Evolutionary conservation across 805 yeast genomes (phyloP), one percentile per base, ranked within the genome.

Genomic region (Tetrapisispora taiwanensis): DNA sequence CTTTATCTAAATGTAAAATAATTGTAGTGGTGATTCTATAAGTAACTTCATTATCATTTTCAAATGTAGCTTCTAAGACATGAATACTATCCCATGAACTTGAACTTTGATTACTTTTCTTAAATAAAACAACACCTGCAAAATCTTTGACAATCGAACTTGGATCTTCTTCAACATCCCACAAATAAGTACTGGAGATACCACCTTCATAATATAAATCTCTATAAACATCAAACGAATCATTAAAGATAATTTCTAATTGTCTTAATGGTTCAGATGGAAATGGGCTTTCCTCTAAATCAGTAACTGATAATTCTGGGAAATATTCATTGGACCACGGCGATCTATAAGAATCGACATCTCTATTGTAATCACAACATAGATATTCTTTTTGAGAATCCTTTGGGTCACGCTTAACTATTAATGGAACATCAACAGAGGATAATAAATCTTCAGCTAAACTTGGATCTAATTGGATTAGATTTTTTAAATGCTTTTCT

Each of bases 151-250:
- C 32, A 27, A 28, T 26, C 14, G 59, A 59, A 27, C 63, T 65
- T 27, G 59, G 56, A 20, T 66, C 68, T 19, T 74, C 81, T 13
- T 76, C 86, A 30, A 78, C 80, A 54, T 89, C 96, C 98, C 98
- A 90, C 42, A 92, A 69, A 60, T 92, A 90, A 15, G 84, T 95
- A 45, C 89, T 79, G 1, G 92, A 81, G 33, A 84, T 71, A 19
- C 97, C 98, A 33, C 97, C 97, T 63, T 89, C 97, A 62, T 88
- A 90, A 68, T 90, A 90, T 54, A 90, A 68, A 60, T 92, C 98
- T 52, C 96, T 74, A 67, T 92, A 90, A 31, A 90, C 75, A 56
- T 88, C 97, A 60, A 90, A 86, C 4, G 95, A 84, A 50, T 86
- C 90, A 62, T 90, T 92, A 48, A 95, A 89, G 51, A 79, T 72